Conservation (phyloP, 257 asterid genomes). For the Henckelia pumila region DNA sequence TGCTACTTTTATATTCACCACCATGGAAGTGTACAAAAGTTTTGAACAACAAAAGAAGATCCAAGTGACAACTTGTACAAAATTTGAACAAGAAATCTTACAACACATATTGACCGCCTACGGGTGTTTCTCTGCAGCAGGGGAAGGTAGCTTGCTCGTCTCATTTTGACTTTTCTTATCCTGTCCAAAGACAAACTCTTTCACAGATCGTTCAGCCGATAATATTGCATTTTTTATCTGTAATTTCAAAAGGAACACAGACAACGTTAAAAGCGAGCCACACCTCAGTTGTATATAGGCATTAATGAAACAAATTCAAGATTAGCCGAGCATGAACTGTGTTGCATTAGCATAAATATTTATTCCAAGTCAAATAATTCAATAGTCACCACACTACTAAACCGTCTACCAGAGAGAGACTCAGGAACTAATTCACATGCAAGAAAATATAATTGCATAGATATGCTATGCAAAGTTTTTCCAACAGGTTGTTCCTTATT, state of each 20-base stretch:
- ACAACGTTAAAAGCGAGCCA: conserved; percentile 12
- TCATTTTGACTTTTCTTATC: conserved; percentile 42
- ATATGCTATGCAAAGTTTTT: not conserved
- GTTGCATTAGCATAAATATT: not conserved
- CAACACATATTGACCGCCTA: conserved; percentile 21
- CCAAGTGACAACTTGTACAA: not conserved
- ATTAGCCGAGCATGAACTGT: not conserved
- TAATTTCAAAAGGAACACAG: conserved; percentile 23
- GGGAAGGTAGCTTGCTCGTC: conserved; percentile 35
- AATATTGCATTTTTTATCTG: conserved; percentile 65
- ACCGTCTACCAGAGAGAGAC: not conserved
- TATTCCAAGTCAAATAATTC: not conserved
- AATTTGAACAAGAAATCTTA: not conserved
- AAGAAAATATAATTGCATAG: not conserved
- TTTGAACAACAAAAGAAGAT: not conserved
- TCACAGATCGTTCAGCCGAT: conserved; percentile 62
- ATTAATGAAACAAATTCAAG: conserved; percentile 9
- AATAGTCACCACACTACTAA: not conserved
- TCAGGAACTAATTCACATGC: not conserved
- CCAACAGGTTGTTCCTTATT: not conserved
- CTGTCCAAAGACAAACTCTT: conserved; percentile 61
- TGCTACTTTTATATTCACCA: not conserved
- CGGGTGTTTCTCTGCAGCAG: conserved; percentile 45
- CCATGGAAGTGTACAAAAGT: not conserved
- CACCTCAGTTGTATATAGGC: not conserved